Conservation (phyloP, 352 stramenopile genomes). For the Phytophthora tentaculata region DNA sequence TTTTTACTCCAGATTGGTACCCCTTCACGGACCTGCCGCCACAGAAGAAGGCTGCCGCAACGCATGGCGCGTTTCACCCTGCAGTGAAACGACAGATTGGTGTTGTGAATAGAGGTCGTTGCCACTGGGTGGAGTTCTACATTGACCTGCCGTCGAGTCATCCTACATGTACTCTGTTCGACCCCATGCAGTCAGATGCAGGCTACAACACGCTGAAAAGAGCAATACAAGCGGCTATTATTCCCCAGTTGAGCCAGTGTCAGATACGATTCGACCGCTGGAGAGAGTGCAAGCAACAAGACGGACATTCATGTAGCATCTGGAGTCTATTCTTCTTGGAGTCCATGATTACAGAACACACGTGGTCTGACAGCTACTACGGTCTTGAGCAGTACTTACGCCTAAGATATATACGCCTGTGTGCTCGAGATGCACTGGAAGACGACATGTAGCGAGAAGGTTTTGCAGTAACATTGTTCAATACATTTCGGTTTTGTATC, state of each 20-base stretch:
- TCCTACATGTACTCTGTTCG: neutral
- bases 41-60: neutral
- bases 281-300: neutral
- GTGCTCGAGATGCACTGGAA: neutral
- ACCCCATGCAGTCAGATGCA: neutral
- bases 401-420: neutral
- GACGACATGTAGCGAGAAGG: neutral
- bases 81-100: neutral
- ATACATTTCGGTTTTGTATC: neutral
- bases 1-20: slow-evolving; percentile 19
- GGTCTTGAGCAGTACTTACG: neutral
- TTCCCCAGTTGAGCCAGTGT: neutral
- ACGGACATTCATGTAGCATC: neutral
- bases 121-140: slow-evolving; percentile 19
- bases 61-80: slow-evolving; percentile 6
- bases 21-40: neutral
- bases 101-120: slow-evolving; percentile 1
- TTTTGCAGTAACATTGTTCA: neutral
- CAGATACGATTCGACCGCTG: neutral
- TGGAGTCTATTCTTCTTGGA: neutral
- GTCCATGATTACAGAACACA: neutral
- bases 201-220: neutral
- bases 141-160: slow-evolving; percentile 1
- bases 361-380: neutral
- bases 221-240: neutral